Evolutionary conservation across 2,329 filamentous ascomycete genomes (phyloP), one percentile per base, ranked within the genome.

Genomic region (Teratosphaeria gauchensis): DNA sequence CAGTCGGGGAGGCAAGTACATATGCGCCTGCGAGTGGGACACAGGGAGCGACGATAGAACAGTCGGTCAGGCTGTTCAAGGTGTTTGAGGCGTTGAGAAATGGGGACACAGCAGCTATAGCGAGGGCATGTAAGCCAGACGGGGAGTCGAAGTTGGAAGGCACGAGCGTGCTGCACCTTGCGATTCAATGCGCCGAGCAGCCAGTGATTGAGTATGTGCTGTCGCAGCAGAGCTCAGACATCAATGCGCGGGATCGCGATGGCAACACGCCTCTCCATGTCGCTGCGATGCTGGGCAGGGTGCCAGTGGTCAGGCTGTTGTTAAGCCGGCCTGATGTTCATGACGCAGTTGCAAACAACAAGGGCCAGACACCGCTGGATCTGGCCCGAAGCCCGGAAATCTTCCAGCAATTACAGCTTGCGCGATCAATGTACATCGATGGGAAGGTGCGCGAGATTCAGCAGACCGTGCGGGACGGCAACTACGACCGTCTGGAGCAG

Each of bases 181-280:
- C 94, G 30, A 90, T 97, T 52, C 94, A 99, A 75, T 97, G 92
- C 74, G 92, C 94, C 55, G 94, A 97, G 72, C 82, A 88, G 54
- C 86, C 90, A 21, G 91, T 99, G 31, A 88, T 99, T 57, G 92
- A 99, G 72, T 96, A 92, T 69, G 88, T 97, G n/a, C 77, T 99
- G 51, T 92, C 90, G 1, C 80, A 81, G 56, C 79, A 76, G 19
- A 66, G 65, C 4, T 59, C 65, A 4, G 91, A 97, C 69, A 78
- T 97, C 72, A 99, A 97, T 73, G 86, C 88, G 48, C 85, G 89
- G 61, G 94, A 99, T 75, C 88, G 88, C 65, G 92, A 97, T 67
- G 94, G 94, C 61, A 99, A 97, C 72, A 96, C 92, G 0, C 87
- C 94, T 24, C 82, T 99, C 56, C 92, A 97, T 72, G 75, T 97